Conservation (phyloP, 176 grass and related monocot species). For the Oryza nivara region DNA sequence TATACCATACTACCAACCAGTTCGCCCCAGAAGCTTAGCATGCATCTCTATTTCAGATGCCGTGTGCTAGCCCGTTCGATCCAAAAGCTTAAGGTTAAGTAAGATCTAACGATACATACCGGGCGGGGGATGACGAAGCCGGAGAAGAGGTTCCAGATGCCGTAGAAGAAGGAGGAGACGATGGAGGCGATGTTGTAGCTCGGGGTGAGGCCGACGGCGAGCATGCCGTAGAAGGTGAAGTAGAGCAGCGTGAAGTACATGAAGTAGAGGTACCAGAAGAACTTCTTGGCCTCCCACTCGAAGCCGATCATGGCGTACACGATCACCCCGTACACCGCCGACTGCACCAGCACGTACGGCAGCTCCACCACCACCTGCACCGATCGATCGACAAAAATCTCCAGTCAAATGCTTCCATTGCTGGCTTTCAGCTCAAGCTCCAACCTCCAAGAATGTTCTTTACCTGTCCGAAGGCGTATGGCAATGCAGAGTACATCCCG, state of each 20-base stretch:
- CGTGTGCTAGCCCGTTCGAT: no score
- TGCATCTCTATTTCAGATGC: background rate
- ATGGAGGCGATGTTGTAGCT: constrained; percentile 61
- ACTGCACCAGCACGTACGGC: constrained; percentile 59
- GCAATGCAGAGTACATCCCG: constrained; percentile 67
- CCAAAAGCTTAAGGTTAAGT: background rate
- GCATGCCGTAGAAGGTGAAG: constrained; percentile 70
- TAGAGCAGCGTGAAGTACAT: constrained; percentile 74
- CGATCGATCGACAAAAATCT: no score
- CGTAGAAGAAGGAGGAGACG: constrained; percentile 61
- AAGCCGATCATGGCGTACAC: constrained; percentile 62
- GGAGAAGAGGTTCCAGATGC: constrained; percentile 66
- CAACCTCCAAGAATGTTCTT: background rate
- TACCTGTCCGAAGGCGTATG: constrained; percentile 60
- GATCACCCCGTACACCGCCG: constrained; percentile 49
- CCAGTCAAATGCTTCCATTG: background rate
- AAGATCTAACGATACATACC: background rate
- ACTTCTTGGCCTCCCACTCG: constrained; percentile 55
- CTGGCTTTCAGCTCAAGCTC: no score
- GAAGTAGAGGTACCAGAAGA: constrained; percentile 70
- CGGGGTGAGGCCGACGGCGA: constrained; percentile 55
- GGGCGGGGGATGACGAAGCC: constrained; percentile 62
- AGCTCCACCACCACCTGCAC: constrained; percentile 55
- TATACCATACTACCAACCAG: no score
- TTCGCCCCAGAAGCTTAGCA: background rate